These are phyloP conservation scores for Aspergillaceae sp. DNA, from an alignment of 2,329 filamentous ascomycete genomes.

Conservation along the genomic window DNA sequence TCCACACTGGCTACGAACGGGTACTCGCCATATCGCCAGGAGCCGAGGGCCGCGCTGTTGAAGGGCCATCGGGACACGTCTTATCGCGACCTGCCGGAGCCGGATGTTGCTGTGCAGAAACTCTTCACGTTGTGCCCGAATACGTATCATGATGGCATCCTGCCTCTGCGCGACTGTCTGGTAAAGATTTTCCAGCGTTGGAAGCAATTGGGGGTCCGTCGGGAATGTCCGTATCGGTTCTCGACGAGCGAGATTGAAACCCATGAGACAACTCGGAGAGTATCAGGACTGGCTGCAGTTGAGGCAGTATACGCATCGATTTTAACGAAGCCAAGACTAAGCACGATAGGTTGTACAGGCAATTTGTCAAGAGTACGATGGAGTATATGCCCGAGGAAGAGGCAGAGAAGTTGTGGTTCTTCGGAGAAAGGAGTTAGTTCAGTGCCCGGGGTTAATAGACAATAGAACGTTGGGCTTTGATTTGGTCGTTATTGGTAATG, in stretches of 20 bases:
- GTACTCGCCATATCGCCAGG: not conserved
- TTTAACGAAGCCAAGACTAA: constrained; percentile 7
- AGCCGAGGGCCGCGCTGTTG: constrained; percentile 13
- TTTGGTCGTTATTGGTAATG: not conserved
- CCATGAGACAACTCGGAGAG: constrained; percentile 7
- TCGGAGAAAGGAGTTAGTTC: constrained; percentile 5
- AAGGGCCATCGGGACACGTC: constrained; percentile 8
- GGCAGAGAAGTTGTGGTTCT: constrained; percentile 11
- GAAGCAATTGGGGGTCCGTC: constrained; percentile 3
- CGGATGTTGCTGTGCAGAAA: constrained; percentile 7
- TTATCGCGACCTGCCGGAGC: constrained; percentile 11
- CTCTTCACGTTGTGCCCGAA: constrained; percentile 9
- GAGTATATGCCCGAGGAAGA: constrained; percentile 6
- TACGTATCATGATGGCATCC: constrained; percentile 10
- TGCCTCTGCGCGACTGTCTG: constrained; percentile 8
- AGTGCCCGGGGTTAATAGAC: too few relatives aligned
- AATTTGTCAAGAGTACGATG: constrained; percentile 7
- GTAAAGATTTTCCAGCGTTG: constrained; percentile 10
- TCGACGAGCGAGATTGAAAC: constrained; percentile 4
- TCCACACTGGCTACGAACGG: constrained; percentile 10
- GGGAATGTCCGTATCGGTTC: constrained; percentile 8
- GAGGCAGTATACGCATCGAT: constrained; percentile 7
- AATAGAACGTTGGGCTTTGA: too few relatives aligned
- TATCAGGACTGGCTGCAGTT: constrained; percentile 10
- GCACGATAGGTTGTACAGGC: constrained; percentile 7